phyloP scores from a whole-genome alignment of 2,329 filamentous ascomycete genomes.

The Fusarium humuli region DNA sequence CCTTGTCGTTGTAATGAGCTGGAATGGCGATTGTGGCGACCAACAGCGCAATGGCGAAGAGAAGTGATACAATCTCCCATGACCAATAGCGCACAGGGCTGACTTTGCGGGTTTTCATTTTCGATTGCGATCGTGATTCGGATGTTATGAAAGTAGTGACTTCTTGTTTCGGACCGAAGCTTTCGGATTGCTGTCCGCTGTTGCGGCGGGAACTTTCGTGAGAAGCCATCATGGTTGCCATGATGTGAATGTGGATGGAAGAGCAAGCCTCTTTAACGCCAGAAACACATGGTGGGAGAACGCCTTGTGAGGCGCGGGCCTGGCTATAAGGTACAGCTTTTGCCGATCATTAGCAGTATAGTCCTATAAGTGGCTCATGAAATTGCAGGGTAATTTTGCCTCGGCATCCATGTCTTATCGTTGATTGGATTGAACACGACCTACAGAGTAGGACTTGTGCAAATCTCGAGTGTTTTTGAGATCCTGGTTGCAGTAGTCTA shows the following conservation, averaged over 20 bases:
- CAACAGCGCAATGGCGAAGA: neutral
- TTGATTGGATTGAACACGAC: neutral
- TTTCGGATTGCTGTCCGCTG: neutral
- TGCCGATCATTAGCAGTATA: neutral
- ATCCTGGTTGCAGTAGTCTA: neutral
- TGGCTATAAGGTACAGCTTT: neutral
- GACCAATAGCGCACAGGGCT: neutral
- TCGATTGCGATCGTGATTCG: neutral
- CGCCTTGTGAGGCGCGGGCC: neutral
- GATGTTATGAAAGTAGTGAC: neutral
- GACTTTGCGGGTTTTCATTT: neutral
- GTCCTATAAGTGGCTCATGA: neutral
- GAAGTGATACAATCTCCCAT: neutral
- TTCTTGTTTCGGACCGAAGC: neutral
- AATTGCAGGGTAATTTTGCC: neutral
- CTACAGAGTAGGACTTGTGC: neutral
- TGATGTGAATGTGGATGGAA: neutral
- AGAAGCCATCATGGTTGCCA: neutral
- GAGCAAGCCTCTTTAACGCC: neutral
- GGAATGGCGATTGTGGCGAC: slow-evolving; percentile 1
- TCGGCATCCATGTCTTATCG: neutral
- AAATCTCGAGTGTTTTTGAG: neutral
- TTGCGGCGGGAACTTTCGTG: neutral
- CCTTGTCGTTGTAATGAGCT: neutral
- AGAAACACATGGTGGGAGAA: neutral